These are phyloP conservation scores for Alternaria sp. DNA, from an alignment of 2,329 filamentous ascomycete species.

Conservation along the genomic window DNA sequence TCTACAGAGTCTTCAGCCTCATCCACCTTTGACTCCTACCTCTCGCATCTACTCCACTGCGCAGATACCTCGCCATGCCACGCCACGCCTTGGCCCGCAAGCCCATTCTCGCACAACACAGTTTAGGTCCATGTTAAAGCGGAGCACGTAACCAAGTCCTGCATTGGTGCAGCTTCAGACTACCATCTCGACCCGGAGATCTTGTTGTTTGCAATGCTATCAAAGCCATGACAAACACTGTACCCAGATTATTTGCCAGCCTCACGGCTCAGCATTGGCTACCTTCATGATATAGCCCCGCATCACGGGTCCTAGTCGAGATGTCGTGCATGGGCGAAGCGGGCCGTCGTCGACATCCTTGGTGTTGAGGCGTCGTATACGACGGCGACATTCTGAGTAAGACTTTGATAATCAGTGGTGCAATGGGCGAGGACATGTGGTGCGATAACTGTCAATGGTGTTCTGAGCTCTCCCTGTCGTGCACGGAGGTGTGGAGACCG, in stretches of 20 bases:
- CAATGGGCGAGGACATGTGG: not conserved
- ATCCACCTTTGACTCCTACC: not conserved
- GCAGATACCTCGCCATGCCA: not conserved
- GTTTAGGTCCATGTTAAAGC: not conserved
- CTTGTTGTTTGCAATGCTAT: constrained; percentile 1
- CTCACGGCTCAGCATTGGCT: not conserved
- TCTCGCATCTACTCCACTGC: not conserved
- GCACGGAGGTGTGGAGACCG: constrained; percentile 9
- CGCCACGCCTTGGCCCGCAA: constrained; percentile 1
- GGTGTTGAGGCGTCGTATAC: not conserved
- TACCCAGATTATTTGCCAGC: not conserved
- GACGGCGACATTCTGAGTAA: constrained; percentile 12
- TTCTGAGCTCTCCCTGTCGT: not conserved
- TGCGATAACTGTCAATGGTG: not conserved
- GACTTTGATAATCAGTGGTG: constrained; percentile 28
- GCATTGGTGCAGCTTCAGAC: not conserved
- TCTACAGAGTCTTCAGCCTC: not conserved
- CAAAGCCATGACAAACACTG: constrained; percentile 22
- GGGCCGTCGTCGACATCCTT: not conserved
- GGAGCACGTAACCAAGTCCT: constrained; percentile 6
- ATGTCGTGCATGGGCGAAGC: not conserved
- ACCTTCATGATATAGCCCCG: not conserved
- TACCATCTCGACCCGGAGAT: not conserved
- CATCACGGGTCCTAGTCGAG: not conserved
- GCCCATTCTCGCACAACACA: not conserved